Percentiles rank a stretch among this genome's conserved stretches.
phyloP scores from a whole-genome alignment of 345 rosid genomes.

The Citropsis articulata region DNA sequence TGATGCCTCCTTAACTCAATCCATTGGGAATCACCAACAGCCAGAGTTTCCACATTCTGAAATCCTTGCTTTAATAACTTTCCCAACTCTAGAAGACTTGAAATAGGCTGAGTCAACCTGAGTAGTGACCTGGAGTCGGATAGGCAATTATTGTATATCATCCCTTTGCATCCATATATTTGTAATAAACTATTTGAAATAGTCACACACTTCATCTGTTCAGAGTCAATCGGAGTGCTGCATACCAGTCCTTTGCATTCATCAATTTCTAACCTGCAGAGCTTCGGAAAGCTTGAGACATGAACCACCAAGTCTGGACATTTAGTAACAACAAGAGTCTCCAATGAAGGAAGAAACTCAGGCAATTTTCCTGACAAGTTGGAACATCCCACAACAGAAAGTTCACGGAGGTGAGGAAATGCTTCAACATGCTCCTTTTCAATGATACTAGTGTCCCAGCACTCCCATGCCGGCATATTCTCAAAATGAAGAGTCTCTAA shows the following conservation, averaged over 20 bases:
- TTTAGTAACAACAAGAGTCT: background rate
- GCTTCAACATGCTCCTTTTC: background rate
- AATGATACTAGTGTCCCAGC: background rate
- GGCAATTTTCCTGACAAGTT: background rate
- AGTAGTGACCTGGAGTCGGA: background rate
- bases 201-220: background rate
- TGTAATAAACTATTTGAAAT: background rate
- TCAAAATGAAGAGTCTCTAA: constrained; percentile 6
- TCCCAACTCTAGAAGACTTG: background rate
- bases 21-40: background rate
- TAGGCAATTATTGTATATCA: background rate
- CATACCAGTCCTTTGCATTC: background rate
- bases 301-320: background rate
- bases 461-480: background rate
- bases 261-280: background rate
- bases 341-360: background rate
- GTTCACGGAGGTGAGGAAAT: background rate
- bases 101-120: background rate
- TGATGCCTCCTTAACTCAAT: background rate
- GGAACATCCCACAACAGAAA: background rate
- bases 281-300: background rate
- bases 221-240: background rate
- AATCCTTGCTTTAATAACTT: background rate
- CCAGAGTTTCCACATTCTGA: background rate
- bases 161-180: background rate